Evolutionary conservation across 352 stramenopile species (phyloP).

Genomic region (Elongisporangium undulatum): DNA sequence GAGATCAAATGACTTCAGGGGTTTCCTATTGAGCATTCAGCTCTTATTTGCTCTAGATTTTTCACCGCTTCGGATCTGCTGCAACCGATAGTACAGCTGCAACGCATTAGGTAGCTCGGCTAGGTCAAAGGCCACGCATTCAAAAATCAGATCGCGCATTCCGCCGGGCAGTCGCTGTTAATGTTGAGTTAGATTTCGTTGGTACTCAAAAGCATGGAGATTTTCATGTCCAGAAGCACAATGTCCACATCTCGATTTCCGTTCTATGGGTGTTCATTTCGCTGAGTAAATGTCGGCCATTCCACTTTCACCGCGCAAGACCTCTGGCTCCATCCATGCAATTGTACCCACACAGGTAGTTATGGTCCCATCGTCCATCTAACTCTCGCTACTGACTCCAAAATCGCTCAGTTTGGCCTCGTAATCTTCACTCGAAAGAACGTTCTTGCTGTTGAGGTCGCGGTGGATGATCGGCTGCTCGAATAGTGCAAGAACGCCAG

Average conservation of each 20-base stretch:
- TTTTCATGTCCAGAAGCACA: conserved; percentile 35
- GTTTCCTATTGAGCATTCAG: too few relatives aligned
- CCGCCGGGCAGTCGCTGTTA: conserved; percentile 41
- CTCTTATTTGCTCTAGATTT: too few relatives aligned
- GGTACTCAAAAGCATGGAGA: conserved; percentile 52
- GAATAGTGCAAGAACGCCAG: conserved; percentile 52
- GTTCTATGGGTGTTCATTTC: conserved; percentile 29
- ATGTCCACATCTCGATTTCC: conserved; percentile 16
- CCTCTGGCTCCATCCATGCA: conserved; percentile 33
- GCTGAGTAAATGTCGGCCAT: conserved; percentile 25
- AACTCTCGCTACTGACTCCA: conserved; percentile 38
- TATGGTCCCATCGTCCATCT: conserved; percentile 20
- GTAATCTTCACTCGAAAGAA: conserved; percentile 27
- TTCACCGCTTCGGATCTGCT: conserved; percentile 19
- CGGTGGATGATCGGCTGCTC: conserved; percentile 39
- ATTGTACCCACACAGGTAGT: conserved; percentile 26
- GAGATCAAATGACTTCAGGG: too few relatives aligned
- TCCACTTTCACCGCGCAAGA: conserved; percentile 22
- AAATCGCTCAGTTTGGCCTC: conserved; percentile 53
- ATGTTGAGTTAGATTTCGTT: conserved; percentile 42
- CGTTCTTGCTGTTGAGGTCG: conserved; percentile 44
- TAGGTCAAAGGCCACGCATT: conserved; percentile 49
- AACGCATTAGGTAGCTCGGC: conserved; percentile 49
- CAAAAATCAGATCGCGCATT: conserved; percentile 38
- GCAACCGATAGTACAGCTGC: conserved; percentile 61